Base-by-base conservation (phyloP, 805 yeast species). In the Yamadazyma phyllophila region DNA sequence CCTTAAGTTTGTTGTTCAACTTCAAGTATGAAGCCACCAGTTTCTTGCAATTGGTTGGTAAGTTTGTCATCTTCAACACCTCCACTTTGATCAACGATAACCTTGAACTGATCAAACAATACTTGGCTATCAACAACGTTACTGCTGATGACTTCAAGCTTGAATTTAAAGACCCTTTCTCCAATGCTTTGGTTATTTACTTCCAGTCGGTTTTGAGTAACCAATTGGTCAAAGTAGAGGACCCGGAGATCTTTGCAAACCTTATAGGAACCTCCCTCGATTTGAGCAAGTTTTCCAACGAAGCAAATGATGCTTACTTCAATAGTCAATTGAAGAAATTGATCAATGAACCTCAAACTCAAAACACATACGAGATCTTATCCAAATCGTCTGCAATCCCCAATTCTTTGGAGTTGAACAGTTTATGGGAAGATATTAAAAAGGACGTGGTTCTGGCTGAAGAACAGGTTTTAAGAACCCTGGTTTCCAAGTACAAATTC, bases 1-100 rank as follows among this genome's bases (percentile, higher is more conserved):
- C 75, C 48, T 57, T 85, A 44, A 67, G 69, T 44, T 55, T 80
- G 7, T 47, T 82, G 27, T 59, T 75, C 12, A 66, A 69, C 50
- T 60, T 74, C 34, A 60, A 73, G 35, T 47, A 61, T 7, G 51
- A 36, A 11, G 26, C 44, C 1, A 48, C 57, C 8, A 42, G 52
- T 3, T 54, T 74, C 30, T 47, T 56, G 15, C 50, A 58, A 0
- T 52, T 68, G 42, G 43, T 77, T 24, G 54, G 62, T 15, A 61
- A 68, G 35, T 59, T 80, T 15, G 65, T 65, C 14, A 63, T 62
- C 27, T 76, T 78, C 55, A 69, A 70, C 47, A 73, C 73, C 0
- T 54, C 51, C 27, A 36, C 44, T 1, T 43, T 68, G 20, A 41
- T 68, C 13, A 47, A 47, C 14, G 54, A 51, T 0, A 58, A 65